Evolutionary conservation across 176 grass and related monocot genomes (phyloP), one percentile per base, ranked within the genome.

Genomic region (Saccharum spontaneum): DNA sequence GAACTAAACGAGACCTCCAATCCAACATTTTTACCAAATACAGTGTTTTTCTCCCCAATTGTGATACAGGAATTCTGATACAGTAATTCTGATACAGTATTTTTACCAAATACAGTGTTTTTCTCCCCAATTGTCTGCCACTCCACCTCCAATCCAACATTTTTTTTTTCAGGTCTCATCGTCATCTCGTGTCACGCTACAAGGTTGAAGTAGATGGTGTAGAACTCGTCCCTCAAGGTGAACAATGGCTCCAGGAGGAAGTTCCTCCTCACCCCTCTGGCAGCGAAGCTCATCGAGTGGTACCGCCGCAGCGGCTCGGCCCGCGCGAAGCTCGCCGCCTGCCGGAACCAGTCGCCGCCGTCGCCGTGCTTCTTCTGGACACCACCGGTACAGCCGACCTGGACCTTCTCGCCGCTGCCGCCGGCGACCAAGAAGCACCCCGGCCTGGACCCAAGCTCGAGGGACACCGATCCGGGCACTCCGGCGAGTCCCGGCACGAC

Each of bases 141-240:
- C 22, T 14, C 28, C 28, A 77, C 38, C 73, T 82, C 86, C 28
- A 79, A 78, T 34, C 62, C 10, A 50, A 23, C 5, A 11, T n/a
- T 83, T 34, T 67, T 67, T 78, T 18, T 54, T 41, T 6, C 33
- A 5, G 12, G 12, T 88, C 16, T 85, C 71, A 48, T 49, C 10
- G 93, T 70, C 88, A 31, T 82, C 50, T 17, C 84, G 76, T 67
- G 4, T 95, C 79, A 95, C 8, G 86, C 71, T 30, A 76, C 82
- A n/a, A 96, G 71, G 83, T 99, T 92, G 88, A 99, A 99, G 81
- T 94, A 96, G 41, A 96, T 37, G 22, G 91, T 94, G 69, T 99
- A 99, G 67, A 89, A 92, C 34, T 99, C 97, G 48, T 99, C 97
- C 43, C 74, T 88, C 91, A 99, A 36, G 67, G 93, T 92, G 80